phyloP scores from a whole-genome alignment of 176 grass and related monocot species.

The Pharus latifolius region DNA sequence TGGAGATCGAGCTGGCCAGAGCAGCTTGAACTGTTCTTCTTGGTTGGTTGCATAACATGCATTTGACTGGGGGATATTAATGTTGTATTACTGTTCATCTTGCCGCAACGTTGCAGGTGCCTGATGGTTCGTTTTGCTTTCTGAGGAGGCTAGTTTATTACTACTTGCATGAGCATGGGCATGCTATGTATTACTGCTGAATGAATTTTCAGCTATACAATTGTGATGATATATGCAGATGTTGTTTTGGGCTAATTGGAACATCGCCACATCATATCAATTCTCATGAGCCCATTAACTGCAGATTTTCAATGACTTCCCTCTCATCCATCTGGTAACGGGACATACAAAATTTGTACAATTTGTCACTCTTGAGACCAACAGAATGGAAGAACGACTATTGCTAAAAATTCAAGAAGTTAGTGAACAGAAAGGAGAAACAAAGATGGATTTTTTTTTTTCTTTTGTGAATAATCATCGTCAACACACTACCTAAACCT shows the following conservation, averaged over 20 bases:
- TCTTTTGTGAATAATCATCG: not conserved
- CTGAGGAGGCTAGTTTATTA: not conserved
- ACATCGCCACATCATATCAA: too few species aligned
- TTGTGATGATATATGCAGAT: not conserved
- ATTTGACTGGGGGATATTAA: too few species aligned
- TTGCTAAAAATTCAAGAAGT: too few species aligned
- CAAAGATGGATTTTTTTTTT: not conserved
- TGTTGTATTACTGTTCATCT: not conserved
- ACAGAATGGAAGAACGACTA: not conserved
- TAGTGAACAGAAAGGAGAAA: not conserved
- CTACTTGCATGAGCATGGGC: not conserved
- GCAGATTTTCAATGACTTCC: not conserved
- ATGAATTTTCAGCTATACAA: not conserved
- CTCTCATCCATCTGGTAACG: not conserved
- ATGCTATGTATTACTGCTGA: not conserved
- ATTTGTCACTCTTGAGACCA: not conserved
- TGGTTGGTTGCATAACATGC: too few species aligned
- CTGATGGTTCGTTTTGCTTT: not conserved
- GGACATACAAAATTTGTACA: not conserved
- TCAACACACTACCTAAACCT: too few species aligned
- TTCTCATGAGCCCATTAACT: not conserved
- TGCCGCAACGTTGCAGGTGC: not conserved
- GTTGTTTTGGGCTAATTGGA: too few species aligned
- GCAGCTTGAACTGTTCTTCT: slow-evolving; percentile 1
- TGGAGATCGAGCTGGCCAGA: slow-evolving; percentile 21